Percentiles rank a stretch among this genome's conserved stretches.
These are phyloP conservation scores for Mortierella sp. DNA, from an alignment of 371 early-diverging fungal species.

Conservation along the genomic window DNA sequence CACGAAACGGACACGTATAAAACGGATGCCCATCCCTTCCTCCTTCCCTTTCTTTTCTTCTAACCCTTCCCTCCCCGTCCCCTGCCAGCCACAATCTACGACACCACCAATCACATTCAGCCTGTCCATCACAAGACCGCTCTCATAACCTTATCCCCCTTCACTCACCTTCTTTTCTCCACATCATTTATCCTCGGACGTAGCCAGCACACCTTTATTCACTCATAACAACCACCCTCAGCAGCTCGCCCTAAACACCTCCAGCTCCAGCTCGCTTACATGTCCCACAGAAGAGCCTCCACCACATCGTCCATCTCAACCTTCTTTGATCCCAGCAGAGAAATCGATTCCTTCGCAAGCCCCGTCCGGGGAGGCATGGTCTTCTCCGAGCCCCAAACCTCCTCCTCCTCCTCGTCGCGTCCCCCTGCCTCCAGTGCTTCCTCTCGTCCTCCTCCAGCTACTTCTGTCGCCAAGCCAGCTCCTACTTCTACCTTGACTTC, in stretches of 20 bases:
- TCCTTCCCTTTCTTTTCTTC: constrained; percentile 1
- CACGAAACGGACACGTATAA: neutral
- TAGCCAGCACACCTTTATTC: neutral
- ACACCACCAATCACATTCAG: neutral
- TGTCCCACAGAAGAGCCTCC: constrained; percentile 51
- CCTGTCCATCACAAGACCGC: neutral
- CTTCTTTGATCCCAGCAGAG: constrained; percentile 25
- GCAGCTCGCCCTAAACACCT: neutral
- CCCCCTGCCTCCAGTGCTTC: constrained; percentile 3
- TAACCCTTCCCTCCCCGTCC: neutral
- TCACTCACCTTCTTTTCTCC: neutral
- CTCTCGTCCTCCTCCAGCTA: constrained; percentile 4
- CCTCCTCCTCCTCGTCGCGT: neutral
- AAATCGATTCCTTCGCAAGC: neutral
- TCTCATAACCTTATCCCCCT: neutral
- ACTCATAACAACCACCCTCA: neutral
- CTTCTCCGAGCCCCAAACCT: neutral
- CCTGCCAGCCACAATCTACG: neutral
- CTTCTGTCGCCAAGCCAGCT: neutral
- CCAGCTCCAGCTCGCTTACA: constrained; percentile 15
- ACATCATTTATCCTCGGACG: neutral
- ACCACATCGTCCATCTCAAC: constrained; percentile 37
- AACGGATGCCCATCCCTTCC: neutral
- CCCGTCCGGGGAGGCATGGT: constrained; percentile 27
- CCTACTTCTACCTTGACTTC: constrained; percentile 5